Percentiles rank a stretch among this genome's conserved stretches.
phyloP scores from a whole-genome alignment of 495 filamentous ascomycete genomes.

The Cercophora sp. region DNA sequence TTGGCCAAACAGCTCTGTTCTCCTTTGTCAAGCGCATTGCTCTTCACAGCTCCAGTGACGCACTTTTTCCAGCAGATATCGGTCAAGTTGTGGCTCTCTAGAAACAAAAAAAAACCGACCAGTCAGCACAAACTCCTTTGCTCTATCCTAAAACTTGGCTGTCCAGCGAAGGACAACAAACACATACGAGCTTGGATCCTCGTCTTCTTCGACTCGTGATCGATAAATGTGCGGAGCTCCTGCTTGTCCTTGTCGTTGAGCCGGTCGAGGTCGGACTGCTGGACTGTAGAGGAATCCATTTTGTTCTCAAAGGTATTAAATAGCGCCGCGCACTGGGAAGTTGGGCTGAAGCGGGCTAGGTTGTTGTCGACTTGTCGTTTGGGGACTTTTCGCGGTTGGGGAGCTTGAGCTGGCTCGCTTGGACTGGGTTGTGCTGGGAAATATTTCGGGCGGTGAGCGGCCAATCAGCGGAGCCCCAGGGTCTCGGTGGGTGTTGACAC shows the following conservation, averaged over 20 bases:
- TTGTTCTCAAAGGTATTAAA: constrained; percentile 9
- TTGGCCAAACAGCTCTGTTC: constrained; percentile 84
- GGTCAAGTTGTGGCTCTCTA: constrained; percentile 78
- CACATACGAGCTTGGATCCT: constrained; percentile 55
- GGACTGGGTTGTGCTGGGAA: neutral
- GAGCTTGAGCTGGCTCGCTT: neutral
- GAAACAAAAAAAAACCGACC: neutral
- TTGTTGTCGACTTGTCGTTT: too few relatives aligned
- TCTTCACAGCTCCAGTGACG: constrained; percentile 55
- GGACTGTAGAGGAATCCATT: constrained; percentile 38
- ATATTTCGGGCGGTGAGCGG: constrained; percentile 12
- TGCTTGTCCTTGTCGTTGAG: constrained; percentile 79
- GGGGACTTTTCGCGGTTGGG: neutral
- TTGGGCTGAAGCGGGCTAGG: too few relatives aligned
- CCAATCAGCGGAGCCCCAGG: constrained; percentile 22
- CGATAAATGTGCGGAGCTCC: constrained; percentile 77
- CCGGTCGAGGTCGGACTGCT: constrained; percentile 56
- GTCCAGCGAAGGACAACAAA: neutral
- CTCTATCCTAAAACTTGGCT: neutral
- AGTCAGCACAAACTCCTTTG: neutral
- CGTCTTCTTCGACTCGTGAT: constrained; percentile 75
- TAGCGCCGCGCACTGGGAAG: too few relatives aligned
- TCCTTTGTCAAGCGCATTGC: constrained; percentile 60
- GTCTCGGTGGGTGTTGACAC: too few relatives aligned
- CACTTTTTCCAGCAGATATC: constrained; percentile 94